Evolutionary conservation across 2,329 filamentous ascomycete species (phyloP), one percentile per base, ranked within the genome.

Genomic region (Colletotrichum sp.): DNA sequence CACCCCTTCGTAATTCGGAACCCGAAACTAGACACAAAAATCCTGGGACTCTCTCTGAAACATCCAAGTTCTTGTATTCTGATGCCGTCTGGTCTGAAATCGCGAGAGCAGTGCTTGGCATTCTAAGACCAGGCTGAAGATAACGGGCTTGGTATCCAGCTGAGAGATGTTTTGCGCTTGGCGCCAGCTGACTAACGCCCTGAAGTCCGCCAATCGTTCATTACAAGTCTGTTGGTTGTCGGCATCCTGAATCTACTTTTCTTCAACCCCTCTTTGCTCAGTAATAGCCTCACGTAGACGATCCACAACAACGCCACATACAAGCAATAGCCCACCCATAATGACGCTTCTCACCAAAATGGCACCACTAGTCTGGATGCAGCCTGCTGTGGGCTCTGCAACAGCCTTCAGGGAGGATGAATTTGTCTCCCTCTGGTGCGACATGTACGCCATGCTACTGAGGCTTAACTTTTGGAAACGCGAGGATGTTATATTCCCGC

Each of bases 391-490:
- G 26, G 71, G 32, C 44, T 57, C 26, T 15, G 30, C 71, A 2
- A 7, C 26, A 30, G 71, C 71, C 6, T 74, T 69, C 3, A 3
- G 16, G 30, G 71, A 69, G 65, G 71, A 74, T 30, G 65, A 74
- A 22, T 69, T 74, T 12, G 71, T 74, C 55, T 24, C 71, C 28
- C 71, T 74, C 12, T 74, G 71, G 71, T 62, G 9, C 39, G 65
- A 74, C 7, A 64, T 68, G n/a, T 69, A 74, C 65, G 34, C 57
- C 28, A 34, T 69, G 5, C n/a, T 74, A 22, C 10, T 69, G 22
- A 74, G 36, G 57, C 34, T 74, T 15, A 57, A 66, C 12, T 66
- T 68, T 22, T 74, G 64, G 32, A 68, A 26, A 55, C 65, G 28
- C 10, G 57, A 69, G 30, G 71, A 74, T 12, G 16, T 69, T 24